phyloP scores from a whole-genome alignment of 176 grass and related monocot species.

The Avena sativa region DNA sequence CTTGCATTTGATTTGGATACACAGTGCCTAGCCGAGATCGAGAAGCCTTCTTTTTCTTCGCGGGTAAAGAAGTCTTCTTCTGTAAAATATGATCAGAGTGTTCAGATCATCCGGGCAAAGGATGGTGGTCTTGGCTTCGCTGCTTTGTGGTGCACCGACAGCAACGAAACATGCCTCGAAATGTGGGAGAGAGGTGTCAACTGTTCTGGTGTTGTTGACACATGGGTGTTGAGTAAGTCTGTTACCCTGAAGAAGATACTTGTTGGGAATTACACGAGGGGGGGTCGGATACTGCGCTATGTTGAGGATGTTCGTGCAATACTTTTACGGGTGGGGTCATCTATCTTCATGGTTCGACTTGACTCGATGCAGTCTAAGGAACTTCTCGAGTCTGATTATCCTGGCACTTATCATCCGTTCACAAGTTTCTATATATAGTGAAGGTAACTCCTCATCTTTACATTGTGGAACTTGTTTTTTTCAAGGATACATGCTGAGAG shows the following conservation, averaged over 20 bases:
- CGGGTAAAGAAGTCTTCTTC: too few relatives aligned
- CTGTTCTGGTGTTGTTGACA: background rate
- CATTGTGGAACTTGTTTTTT: too few relatives aligned
- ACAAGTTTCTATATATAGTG: slow-evolving; percentile 16
- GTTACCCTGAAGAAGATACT: background rate
- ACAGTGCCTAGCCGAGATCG: background rate
- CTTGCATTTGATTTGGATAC: background rate
- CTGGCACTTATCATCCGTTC: background rate
- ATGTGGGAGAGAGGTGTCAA: background rate
- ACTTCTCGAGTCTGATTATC: background rate
- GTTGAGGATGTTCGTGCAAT: background rate
- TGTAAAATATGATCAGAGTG: too few relatives aligned
- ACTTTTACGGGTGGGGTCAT: background rate
- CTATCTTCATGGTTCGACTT: background rate
- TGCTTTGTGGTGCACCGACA: background rate
- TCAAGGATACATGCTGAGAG: too few relatives aligned
- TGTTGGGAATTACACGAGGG: background rate
- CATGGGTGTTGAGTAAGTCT: background rate
- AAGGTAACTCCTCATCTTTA: background rate
- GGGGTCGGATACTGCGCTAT: background rate
- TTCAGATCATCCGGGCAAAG: background rate
- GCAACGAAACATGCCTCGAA: background rate
- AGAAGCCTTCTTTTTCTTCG: background rate
- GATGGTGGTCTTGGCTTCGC: background rate
- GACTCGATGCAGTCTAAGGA: slow-evolving; percentile 11